These are phyloP conservation scores for Capronia coronata DNA, from an alignment of 2,329 filamentous ascomycete species.

Conservation along the genomic window DNA sequence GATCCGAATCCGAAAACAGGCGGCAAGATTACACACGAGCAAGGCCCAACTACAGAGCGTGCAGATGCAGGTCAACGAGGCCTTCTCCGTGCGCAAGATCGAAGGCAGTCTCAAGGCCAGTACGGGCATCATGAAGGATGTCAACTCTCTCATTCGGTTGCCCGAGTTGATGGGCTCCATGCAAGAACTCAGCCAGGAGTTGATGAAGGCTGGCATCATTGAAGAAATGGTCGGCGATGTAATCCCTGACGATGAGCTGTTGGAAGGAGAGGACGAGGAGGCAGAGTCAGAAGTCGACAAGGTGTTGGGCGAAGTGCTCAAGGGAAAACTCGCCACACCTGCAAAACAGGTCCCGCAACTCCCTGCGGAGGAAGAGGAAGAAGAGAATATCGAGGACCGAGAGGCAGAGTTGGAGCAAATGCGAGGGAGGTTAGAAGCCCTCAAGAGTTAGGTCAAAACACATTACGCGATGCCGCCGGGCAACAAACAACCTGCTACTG, in stretches of 20 bases:
- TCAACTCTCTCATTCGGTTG: slow-evolving; percentile 75
- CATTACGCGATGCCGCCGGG: no score
- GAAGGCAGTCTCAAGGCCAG: slow-evolving; percentile 82
- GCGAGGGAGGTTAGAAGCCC: slow-evolving; percentile 80
- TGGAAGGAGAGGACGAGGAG: slow-evolving; percentile 66
- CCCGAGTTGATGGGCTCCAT: slow-evolving; percentile 86
- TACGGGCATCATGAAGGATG: slow-evolving; percentile 93
- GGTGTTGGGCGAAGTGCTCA: slow-evolving; percentile 83
- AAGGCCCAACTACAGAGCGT: slow-evolving; percentile 90
- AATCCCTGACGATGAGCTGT: slow-evolving; percentile 65
- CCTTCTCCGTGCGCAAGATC: slow-evolving; percentile 91
- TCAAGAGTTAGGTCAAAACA: slow-evolving; percentile 72
- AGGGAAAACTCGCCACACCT: slow-evolving; percentile 50
- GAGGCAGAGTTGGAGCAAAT: slow-evolving; percentile 92
- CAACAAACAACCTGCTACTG: no score
- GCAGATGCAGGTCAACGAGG: slow-evolving; percentile 95
- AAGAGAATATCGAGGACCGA: slow-evolving; percentile 64
- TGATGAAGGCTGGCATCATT: slow-evolving; percentile 92
- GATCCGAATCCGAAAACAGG: slow-evolving; percentile 71
- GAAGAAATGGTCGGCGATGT: slow-evolving; percentile 94
- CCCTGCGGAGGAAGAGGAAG: slow-evolving; percentile 52
- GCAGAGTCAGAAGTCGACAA: slow-evolving; percentile 85
- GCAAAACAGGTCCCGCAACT: slow-evolving; percentile 25
- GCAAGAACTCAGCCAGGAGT: slow-evolving; percentile 75
- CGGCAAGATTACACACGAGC: slow-evolving; percentile 67